Evolutionary conservation across 139 green algal species (phyloP).

Genomic region (Chlamydomonas sp.): DNA sequence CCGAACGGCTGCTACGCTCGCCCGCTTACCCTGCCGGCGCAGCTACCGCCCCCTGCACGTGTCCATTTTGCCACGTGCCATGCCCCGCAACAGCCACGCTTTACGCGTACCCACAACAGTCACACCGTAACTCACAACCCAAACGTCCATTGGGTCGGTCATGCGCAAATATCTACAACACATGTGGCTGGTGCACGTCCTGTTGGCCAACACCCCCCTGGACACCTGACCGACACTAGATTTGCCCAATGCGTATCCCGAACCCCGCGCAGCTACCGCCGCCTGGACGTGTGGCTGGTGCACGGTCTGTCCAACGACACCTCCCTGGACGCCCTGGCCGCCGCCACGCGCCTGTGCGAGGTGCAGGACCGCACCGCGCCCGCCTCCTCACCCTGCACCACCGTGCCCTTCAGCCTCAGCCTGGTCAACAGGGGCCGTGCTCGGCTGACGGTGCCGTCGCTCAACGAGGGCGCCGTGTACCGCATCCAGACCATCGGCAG

Average conservation of each 20-base stretch:
- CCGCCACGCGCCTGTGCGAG: conserved; percentile 32
- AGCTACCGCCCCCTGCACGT: too few relatives aligned
- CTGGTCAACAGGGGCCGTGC: conserved; percentile 22
- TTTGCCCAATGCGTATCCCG: neutral
- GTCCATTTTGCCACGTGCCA: too few relatives aligned
- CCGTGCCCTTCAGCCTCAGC: conserved; percentile 18
- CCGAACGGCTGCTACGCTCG: too few relatives aligned
- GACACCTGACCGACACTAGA: neutral
- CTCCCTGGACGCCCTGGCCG: neutral
- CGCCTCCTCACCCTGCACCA: neutral
- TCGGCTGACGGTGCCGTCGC: conserved; percentile 7
- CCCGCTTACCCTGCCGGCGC: too few relatives aligned
- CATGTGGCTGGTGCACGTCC: neutral
- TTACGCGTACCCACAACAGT: too few relatives aligned
- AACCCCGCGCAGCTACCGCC: conserved; percentile 28
- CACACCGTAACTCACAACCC: too few relatives aligned
- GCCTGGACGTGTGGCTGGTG: conserved; percentile 58
- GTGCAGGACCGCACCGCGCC: neutral
- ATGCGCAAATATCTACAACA: too few relatives aligned
- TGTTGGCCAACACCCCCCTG: neutral
- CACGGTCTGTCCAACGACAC: conserved; percentile 44
- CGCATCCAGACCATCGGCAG: neutral
- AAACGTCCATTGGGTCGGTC: too few relatives aligned
- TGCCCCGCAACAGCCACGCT: too few relatives aligned
- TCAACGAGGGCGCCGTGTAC: neutral